Evolutionary conservation across 176 grass and related monocot genomes (phyloP).

Genomic region (Dactylis glomerata): DNA sequence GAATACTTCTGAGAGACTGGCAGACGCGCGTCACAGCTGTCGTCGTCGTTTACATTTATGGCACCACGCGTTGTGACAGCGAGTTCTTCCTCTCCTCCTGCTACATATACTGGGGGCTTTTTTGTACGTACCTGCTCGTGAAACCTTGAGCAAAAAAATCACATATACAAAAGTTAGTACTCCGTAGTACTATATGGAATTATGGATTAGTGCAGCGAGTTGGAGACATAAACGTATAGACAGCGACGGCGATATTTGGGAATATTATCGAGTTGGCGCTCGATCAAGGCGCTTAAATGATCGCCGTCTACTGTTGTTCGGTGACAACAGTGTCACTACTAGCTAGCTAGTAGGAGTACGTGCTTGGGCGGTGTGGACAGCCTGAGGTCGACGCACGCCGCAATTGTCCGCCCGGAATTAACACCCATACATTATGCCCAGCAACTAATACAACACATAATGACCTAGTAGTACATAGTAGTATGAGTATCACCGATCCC

Average conservation of each 20-base stretch:
- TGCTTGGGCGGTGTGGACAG: background rate
- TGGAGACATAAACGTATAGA: background rate
- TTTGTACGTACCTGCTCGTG: background rate
- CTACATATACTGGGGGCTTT: background rate
- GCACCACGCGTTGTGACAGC: background rate
- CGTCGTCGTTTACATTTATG: background rate
- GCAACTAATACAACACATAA: background rate
- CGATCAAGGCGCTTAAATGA: background rate
- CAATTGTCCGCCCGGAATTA: background rate
- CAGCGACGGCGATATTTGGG: background rate
- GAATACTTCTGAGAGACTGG: background rate
- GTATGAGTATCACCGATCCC: background rate
- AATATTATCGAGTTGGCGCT: background rate
- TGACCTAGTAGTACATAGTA: too few relatives aligned
- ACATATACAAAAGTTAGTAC: too few relatives aligned
- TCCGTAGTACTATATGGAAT: too few relatives aligned
- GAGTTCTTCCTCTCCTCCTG: background rate
- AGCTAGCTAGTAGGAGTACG: background rate
- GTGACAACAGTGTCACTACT: background rate
- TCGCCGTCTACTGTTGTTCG: constrained; percentile 21
- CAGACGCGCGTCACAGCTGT: constrained; percentile 16
- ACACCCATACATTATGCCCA: background rate
- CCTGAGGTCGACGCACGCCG: background rate
- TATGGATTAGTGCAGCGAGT: too few relatives aligned
- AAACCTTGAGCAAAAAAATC: background rate